Base-by-base conservation (phyloP, 2,329 filamentous ascomycete species). In the Venturiaceae sp. region DNA sequence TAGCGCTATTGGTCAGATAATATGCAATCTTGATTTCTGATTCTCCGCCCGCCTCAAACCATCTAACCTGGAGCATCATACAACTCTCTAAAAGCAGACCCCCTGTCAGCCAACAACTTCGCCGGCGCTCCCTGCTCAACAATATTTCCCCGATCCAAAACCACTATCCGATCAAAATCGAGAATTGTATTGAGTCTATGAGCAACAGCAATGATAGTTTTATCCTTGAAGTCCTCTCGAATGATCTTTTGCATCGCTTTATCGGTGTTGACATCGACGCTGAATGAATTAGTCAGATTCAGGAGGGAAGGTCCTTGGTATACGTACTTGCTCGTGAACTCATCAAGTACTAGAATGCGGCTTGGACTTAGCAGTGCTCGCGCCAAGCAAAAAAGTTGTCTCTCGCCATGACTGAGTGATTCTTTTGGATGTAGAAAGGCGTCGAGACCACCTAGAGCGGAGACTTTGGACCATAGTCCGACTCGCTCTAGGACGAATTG, bases 161-260 rank as follows among this genome's bases (percentile, higher is more conserved):
- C 63, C 19, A 63, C 58, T 6, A 67, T 62, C 16, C 47, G 59
- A 46, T 67, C 65, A 59, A 64, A 67, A 54, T 64, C 64, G 60
- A 64, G 59, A 26, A 67, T 61, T 36, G 59, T 62, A 19, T 84
- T 81, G 5, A 84, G 68, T 1, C 83, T 75, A 75, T 87, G 83
- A 19, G 83, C 83, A 69, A 87, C 83, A 0, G 81, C 84, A 59
- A 87, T 78, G 16, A 87, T 83, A 0, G 83, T 87, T 60, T 78
- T 81, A 60, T 76, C 74, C 54, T 68, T 72, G 74, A 83, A 74
- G 68, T 83, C 81, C 63, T 81, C 78, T 53, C 79, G 71, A 64
- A 84, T 65, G n/a, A 83, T 73, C 55, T 72, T 70, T 65, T 83
- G 79, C 46, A 84, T 82, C 63, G 59, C 19, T 65, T 66, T 59